phyloP scores from a whole-genome alignment of 1,284 basidiomycete species.

The Takashimella tepidaria region DNA sequence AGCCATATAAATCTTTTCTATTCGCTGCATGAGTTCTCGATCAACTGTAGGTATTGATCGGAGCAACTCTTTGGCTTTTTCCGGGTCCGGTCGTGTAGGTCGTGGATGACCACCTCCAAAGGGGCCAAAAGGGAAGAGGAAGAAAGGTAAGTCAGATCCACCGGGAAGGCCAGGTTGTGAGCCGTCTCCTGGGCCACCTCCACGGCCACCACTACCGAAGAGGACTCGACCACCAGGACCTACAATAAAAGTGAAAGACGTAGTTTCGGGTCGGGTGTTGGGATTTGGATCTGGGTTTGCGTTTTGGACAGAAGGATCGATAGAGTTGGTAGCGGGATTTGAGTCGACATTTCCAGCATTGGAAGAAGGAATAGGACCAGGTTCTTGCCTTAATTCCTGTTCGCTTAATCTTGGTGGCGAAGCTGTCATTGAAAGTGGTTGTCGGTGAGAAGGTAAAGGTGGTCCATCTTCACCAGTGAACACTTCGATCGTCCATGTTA shows the following conservation, averaged over 20 bases:
- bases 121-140: neutral
- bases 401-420: neutral
- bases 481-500: constrained; percentile 15
- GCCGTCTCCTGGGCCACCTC: neutral
- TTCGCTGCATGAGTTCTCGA: constrained; percentile 25
- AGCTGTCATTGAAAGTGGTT: neutral
- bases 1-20: constrained; percentile 34
- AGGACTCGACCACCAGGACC: neutral
- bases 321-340: neutral
- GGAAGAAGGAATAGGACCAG: neutral
- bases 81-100: constrained; percentile 23
- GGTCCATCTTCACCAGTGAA: neutral
- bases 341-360: neutral
- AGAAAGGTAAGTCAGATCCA: neutral
- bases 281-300: neutral
- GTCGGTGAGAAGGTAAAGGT: neutral
- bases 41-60: constrained; percentile 32
- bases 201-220: neutral
- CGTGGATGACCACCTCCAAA: neutral
- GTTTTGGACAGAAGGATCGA: neutral
- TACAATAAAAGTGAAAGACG: neutral
- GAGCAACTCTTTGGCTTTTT: constrained; percentile 40
- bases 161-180: neutral
- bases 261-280: neutral
- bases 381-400: neutral